Base-by-base conservation (phyloP, 306 rosid genomes). In the Coriaria nepalensis region DNA sequence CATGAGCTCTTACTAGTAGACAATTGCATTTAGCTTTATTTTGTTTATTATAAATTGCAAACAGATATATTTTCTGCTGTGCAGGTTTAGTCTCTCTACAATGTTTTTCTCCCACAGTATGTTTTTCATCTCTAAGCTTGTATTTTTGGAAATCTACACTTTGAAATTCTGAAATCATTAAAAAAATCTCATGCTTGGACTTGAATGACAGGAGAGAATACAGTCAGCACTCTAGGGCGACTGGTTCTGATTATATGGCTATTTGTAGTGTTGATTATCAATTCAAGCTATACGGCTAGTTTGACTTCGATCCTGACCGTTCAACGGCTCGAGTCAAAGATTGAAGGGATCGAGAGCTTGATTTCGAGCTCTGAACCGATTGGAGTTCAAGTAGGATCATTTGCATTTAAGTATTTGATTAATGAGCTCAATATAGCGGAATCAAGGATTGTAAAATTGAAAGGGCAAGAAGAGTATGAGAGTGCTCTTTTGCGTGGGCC, bases 1-100 rank as follows among this genome's bases (percentile, higher is more conserved):
- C 37, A 8, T 37, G 35, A 35, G 45, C 62, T 43, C 11, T 13
- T 50, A 34, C 12, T 35, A 38, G 32, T 12, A 32, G 11, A 14
- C 42, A 37, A 33, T n/a, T 49, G 53, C 38, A 37, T 43, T 61
- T 13, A 35, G 53, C 9, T 50, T 13, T 32, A 6, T 9, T n/a
- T 29, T 4, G 37, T 12, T 35, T 43, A 40, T 5, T 9, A 36
- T 6, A 9, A 37, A 13, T 3, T 9, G 35, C 12, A 2, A 35
- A 43, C 50, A 59, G 52, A 66, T 40, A 40, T 37, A 9, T 33
- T 53, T 57, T 67, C 43, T 67, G 47, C 49, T 33, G 39, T 77
- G 82, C 93, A 86, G 96, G 93, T 87, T 87, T 66, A 82, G 79
- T 55, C 71, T 82, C 73, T 87, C 96, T 37, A 87, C 96, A 4